A percentile compares a stretch with the other conserved stretches of the same genome.
Conservation (phyloP, 495 filamentous ascomycete genomes). For the Astrocystis sublimbata region DNA sequence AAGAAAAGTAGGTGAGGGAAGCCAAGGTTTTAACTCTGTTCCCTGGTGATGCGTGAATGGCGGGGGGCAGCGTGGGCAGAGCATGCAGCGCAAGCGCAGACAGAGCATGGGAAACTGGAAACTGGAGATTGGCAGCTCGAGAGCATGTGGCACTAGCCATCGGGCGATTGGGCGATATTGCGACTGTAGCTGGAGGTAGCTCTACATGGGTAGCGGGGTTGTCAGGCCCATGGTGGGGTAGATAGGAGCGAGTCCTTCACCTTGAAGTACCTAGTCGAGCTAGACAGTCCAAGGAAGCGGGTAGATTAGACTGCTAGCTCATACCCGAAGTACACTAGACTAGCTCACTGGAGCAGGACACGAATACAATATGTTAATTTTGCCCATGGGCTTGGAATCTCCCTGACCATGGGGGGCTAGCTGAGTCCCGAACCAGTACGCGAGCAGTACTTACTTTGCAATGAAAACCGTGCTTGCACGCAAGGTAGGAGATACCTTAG, state of each 20-base stretch:
- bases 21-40: conserved; percentile 16
- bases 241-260: not conserved
- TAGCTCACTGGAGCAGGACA: too few relatives aligned
- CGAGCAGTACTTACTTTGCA: not conserved
- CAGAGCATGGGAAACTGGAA: not conserved
- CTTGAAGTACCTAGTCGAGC: conserved; percentile 5
- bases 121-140: not conserved
- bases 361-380: too few relatives aligned
- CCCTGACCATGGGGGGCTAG: too few relatives aligned
- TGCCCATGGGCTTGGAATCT: too few relatives aligned
- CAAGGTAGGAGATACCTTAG: not conserved
- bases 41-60: conserved; percentile 12
- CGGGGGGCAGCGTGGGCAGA: too few relatives aligned
- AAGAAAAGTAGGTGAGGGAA: conserved; percentile 25
- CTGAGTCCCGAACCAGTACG: not conserved
- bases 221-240: conserved; percentile 5
- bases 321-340: not conserved
- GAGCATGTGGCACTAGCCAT: conserved; percentile 5
- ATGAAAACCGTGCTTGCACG: too few relatives aligned
- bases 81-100: conserved; percentile 9
- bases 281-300: too few relatives aligned
- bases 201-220: not conserved
- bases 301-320: conserved; percentile 1
- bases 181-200: not conserved
- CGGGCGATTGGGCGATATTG: conserved; percentile 4